Evolutionary conservation across 73 alveolate species (phyloP).

Genomic region (Paramecium pentaurelia): DNA sequence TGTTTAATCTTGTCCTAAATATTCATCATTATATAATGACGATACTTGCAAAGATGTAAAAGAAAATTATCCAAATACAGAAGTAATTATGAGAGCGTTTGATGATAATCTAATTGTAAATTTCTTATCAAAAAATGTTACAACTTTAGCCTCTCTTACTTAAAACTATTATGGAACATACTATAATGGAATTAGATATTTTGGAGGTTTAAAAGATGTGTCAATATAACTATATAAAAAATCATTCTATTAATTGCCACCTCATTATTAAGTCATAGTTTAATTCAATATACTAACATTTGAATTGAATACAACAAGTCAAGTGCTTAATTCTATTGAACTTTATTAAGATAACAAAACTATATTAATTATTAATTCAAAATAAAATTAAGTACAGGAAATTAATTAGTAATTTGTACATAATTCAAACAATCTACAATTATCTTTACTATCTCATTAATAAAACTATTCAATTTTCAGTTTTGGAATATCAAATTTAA

Average conservation of each 20-base stretch:
- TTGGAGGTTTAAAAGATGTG: background rate
- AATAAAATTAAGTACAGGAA: background rate
- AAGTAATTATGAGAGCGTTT: background rate
- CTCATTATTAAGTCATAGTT: background rate
- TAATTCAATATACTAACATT: background rate
- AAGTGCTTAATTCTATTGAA: background rate
- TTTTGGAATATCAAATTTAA: background rate
- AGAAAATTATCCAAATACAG: background rate
- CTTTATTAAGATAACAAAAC: background rate
- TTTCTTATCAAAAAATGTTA: background rate
- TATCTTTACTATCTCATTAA: background rate
- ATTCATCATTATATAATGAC: background rate
- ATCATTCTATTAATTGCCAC: background rate
- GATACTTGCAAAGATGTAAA: background rate
- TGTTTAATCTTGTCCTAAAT: background rate
- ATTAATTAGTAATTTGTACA: background rate
- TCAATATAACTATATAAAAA: background rate
- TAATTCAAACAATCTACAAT: background rate
- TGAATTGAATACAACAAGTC: background rate
- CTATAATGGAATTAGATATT: constrained; percentile 4
- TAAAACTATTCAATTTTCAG: background rate
- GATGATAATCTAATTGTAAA: background rate
- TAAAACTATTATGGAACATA: background rate
- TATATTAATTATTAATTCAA: background rate
- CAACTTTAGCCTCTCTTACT: background rate